Evolutionary conservation across 2,329 filamentous ascomycete genomes (phyloP).

Genomic region (Ceratocystis colombiana): DNA sequence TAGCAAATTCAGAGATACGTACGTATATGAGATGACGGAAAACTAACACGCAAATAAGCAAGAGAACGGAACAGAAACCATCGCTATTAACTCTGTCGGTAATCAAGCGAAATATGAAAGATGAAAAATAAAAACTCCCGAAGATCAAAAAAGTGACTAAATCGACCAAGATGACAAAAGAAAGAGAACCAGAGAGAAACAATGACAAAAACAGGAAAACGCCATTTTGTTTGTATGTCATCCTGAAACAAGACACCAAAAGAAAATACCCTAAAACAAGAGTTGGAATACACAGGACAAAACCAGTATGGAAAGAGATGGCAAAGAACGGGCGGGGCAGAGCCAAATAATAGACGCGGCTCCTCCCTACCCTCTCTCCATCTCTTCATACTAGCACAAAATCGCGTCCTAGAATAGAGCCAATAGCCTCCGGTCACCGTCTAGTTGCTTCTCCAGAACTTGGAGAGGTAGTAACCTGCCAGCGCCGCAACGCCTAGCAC

Average conservation of each 20-base stretch:
- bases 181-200: constrained; percentile 20
- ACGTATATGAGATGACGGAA: constrained; percentile 32
- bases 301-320: not conserved
- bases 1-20: not conserved
- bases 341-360: no score
- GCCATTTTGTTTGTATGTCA: constrained; percentile 21
- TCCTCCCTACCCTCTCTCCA: no score
- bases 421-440: no score
- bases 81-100: constrained; percentile 1
- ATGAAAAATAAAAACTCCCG: constrained; percentile 19
- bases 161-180: constrained; percentile 21
- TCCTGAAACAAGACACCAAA: not conserved
- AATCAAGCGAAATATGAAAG: constrained; percentile 19
- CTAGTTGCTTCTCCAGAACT: constrained; percentile 21
- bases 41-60: constrained; percentile 21
- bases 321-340: no score
- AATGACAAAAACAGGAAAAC: constrained; percentile 17
- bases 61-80: constrained; percentile 16
- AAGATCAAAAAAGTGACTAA: constrained; percentile 16
- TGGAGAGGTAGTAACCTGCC: constrained; percentile 31
- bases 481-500: constrained; percentile 34
- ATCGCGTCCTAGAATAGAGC: no score
- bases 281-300: not conserved
- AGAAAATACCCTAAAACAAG: constrained; percentile 18
- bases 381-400: no score